A percentile compares a stretch with the other conserved stretches of the same genome.
Evolutionary conservation across 73 alveolate species (phyloP).

Genomic region (Paramecium octaurelia): DNA sequence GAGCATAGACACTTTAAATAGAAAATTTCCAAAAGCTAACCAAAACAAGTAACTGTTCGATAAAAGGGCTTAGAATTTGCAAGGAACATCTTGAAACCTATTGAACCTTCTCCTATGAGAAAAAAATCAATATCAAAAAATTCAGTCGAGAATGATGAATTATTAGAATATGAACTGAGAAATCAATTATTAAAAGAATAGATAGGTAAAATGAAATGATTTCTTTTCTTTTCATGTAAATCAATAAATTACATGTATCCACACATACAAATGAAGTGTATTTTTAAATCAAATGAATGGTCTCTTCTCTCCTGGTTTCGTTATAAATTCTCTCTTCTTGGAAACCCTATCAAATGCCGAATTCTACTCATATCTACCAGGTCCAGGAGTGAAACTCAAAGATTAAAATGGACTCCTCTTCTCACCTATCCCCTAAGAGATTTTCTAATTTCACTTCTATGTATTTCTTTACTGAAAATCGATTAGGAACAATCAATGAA

Average conservation of each 20-base stretch:
- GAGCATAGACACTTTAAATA: background rate
- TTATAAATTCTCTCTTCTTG: background rate
- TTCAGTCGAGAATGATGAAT: background rate
- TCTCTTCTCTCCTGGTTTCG: background rate
- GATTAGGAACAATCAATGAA: background rate
- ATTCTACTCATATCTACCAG: conserved; percentile 1
- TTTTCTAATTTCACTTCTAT: background rate
- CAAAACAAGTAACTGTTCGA: background rate
- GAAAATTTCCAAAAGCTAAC: background rate
- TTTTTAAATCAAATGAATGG: conserved; percentile 5
- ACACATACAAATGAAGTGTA: background rate
- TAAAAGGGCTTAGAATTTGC: background rate
- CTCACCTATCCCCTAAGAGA: background rate
- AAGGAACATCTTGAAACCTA: background rate
- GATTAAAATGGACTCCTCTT: conserved; percentile 29
- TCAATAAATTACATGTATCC: background rate
- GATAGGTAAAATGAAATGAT: background rate
- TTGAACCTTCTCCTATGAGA: background rate
- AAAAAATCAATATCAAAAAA: background rate
- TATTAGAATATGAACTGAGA: background rate
- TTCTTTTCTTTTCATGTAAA: background rate
- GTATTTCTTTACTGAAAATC: background rate
- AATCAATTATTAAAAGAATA: background rate
- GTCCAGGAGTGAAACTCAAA: conserved; percentile 8
- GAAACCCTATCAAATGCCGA: background rate